Base-by-base conservation (phyloP, 2,329 filamentous ascomycete genomes). In the Aspergillus fumigatus region DNA sequence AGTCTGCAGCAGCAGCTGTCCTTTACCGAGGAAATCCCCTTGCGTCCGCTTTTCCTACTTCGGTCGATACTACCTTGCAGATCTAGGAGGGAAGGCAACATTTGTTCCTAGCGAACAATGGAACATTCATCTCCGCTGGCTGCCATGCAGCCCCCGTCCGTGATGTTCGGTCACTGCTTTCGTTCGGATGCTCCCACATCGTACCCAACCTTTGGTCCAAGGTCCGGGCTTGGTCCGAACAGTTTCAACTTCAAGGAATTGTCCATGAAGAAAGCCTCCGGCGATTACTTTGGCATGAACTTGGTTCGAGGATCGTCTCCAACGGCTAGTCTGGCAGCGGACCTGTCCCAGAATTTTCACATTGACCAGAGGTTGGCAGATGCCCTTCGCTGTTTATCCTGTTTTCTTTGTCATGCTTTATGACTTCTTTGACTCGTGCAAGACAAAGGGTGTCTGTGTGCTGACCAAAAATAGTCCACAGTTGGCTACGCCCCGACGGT, bases 311-410 rank as follows among this genome's bases (percentile, higher is more conserved):
- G 91, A 50, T 96, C 92, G 21, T 99, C 94, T 55, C 94, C 94
- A 5, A 92, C 92, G 38, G 87, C 91, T 52, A 96, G 90, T 70
- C 80, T 99, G 65, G 93, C 92, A 45, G 92, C 92, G 60, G 94
- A 99, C 76, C 82, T 97, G 67, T 97, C 92, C 57, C 92, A 96
- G 72, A 99, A 97, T 79, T 96, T 97, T 73, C 89, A 93, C 72
- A 89, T 97, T 73, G 92, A 97, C 75, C 91, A 88, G 70, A 97
- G 92, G 93, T 97, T 80, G 65, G 83, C 52, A 17, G 23, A n/a
- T 50, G 21, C 38, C 48, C 40, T 51, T 29, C 29, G n/a, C 4
- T 19, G 78, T 59, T 60, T 60, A 66, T 67, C 59, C 50, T 56
- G 49, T 19, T 8, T n/a, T 50, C 25, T 23, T 32, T 51, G 38